Evolutionary conservation across 176 grass and related monocot genomes (phyloP).

Genomic region (Thinopyrum elongatum): DNA sequence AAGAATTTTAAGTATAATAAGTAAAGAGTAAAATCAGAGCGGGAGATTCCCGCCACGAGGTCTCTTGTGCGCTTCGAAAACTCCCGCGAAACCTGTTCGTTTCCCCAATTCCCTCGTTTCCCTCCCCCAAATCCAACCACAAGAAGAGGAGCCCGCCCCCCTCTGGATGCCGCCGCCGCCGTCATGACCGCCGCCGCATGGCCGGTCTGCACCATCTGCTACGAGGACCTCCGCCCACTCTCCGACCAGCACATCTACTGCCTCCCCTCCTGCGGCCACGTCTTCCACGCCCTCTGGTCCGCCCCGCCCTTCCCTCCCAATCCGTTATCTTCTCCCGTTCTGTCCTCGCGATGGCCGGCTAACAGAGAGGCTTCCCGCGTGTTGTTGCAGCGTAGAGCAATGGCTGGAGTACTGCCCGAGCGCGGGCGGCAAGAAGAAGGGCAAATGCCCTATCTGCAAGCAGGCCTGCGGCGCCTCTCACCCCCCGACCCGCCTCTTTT

Average conservation of each 20-base stretch:
- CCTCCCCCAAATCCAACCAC: conserved; percentile 23
- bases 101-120: background rate
- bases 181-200: conserved; percentile 42
- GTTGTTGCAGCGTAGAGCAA: conserved; percentile 67
- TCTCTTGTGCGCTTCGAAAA: conserved; percentile 2
- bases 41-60: conserved; percentile 13
- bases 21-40: background rate
- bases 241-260: conserved; percentile 70
- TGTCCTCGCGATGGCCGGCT: background rate
- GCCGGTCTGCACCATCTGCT: conserved; percentile 96
- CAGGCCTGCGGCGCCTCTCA: conserved; percentile 53
- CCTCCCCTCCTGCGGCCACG: conserved; percentile 91
- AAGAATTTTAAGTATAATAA: background rate
- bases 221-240: conserved; percentile 83
- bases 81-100: conserved; percentile 16
- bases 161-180: conserved; percentile 16
- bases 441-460: conserved; percentile 91
- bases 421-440: conserved; percentile 66
- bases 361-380: background rate
- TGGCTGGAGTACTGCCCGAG: conserved; percentile 92
- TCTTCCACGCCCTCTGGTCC: conserved; percentile 96
- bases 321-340: background rate
- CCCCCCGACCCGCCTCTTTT: conserved; percentile 80
- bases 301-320: background rate
- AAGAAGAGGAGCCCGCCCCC: background rate